Evolutionary conservation across 257 asterid genomes (phyloP).

Genomic region (Verbascum thapsus): DNA sequence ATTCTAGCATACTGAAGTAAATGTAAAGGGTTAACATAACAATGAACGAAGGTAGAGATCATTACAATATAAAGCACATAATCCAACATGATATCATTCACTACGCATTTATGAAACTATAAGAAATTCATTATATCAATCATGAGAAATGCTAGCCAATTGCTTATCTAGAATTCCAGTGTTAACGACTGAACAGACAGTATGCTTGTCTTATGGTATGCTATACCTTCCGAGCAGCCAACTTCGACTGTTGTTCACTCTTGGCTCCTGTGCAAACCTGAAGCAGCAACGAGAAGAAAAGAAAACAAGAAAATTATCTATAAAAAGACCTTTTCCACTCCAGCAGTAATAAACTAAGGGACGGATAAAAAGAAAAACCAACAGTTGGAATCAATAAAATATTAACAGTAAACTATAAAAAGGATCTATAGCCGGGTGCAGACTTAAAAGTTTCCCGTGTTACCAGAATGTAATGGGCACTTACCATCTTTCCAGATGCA

Average conservation of each 20-base stretch:
- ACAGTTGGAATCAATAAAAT: not conserved
- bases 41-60: not conserved
- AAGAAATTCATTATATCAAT: slow-evolving; percentile 1
- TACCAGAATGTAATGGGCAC: slow-evolving; percentile 6
- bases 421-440: not conserved
- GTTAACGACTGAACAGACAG: not conserved
- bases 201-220: not conserved
- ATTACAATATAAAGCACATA: not conserved
- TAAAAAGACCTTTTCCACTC: not conserved
- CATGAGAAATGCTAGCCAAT: not conserved
- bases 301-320: not conserved
- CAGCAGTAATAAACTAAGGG: slow-evolving; percentile 4
- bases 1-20: slow-evolving; percentile 39
- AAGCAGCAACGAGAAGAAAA: slow-evolving; percentile 1
- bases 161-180: slow-evolving; percentile 1
- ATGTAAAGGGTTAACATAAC: not conserved
- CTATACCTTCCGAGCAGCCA: slow-evolving; percentile 46
- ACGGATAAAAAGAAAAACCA: not conserved
- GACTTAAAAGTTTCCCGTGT: not conserved
- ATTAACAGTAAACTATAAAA: not conserved
- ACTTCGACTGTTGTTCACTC: slow-evolving; percentile 41
- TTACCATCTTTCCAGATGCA: slow-evolving; percentile 50
- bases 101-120: not conserved
- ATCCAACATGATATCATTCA: not conserved
- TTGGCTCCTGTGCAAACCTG: slow-evolving; percentile 53